These are phyloP conservation scores for Apium graveolens DNA, from an alignment of 129 eudicot genomes.

Conservation along the genomic window DNA sequence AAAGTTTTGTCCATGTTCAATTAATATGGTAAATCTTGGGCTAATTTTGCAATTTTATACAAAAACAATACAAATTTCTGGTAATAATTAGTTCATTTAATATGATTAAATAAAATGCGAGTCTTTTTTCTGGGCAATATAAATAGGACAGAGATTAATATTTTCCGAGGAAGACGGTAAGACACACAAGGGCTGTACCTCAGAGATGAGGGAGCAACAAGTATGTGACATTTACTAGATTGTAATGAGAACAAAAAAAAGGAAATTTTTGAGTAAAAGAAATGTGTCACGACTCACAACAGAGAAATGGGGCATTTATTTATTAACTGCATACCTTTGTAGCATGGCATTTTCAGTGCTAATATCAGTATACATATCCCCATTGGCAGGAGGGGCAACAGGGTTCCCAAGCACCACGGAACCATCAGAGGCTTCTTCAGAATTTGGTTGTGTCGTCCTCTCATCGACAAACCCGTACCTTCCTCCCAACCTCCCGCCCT, in stretches of 20 bases:
- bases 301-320: neutral
- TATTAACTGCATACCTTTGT: constrained; percentile 46
- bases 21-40: too few species aligned
- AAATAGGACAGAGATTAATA: neutral
- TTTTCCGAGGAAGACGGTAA: neutral
- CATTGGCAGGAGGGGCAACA: constrained; percentile 89
- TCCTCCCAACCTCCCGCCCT: constrained; percentile 49
- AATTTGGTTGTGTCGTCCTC: constrained; percentile 39
- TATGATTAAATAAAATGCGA: too few species aligned
- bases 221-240: neutral
- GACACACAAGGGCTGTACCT: neutral
- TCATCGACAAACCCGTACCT: constrained; percentile 77
- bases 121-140: too few species aligned
- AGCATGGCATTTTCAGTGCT: constrained; percentile 84
- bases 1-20: too few species aligned
- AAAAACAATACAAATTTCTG: too few species aligned
- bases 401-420: constrained; percentile 85
- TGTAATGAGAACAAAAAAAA: neutral
- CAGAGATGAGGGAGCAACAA: neutral
- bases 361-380: constrained; percentile 80
- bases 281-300: constrained; percentile 3
- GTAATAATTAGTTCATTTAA: too few species aligned
- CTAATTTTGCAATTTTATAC: too few species aligned
- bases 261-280: neutral
- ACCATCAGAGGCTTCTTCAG: constrained; percentile 60